A percentile compares a stretch with the other conserved stretches of the same genome.
Evolutionary conservation across 805 yeast genomes (phyloP).

Genomic region (Candida golubevii): DNA sequence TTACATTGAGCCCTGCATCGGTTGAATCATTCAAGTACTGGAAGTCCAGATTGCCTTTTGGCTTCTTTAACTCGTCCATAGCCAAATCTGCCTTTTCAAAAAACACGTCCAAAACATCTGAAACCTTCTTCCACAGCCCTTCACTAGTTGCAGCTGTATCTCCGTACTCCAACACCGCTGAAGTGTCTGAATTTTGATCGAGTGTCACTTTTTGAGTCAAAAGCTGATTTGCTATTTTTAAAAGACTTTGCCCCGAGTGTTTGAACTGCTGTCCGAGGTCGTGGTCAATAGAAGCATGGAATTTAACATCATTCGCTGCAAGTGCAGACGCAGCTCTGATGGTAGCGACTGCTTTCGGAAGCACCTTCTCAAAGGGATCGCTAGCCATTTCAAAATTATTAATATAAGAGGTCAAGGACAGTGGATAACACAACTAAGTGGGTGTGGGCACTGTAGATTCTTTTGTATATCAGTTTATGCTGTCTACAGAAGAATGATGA

Average conservation of each 20-base stretch:
- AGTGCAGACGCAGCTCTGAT: constrained; percentile 59
- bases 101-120: constrained; percentile 60
- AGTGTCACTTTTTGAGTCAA: constrained; percentile 28
- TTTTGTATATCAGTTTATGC: no score
- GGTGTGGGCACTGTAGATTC: no score
- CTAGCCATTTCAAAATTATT: background rate
- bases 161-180: constrained; percentile 27
- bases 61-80: constrained; percentile 41
- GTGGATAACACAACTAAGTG: no score
- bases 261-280: constrained; percentile 38
- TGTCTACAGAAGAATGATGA: no score
- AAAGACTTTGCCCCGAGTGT: constrained; percentile 37
- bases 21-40: constrained; percentile 7
- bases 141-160: constrained; percentile 39
- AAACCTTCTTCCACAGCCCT: constrained; percentile 57
- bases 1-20: constrained; percentile 1
- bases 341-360: constrained; percentile 5
- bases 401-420: no score
- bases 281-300: constrained; percentile 60
- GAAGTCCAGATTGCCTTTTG: constrained; percentile 19
- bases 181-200: constrained; percentile 12
- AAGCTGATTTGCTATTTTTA: constrained; percentile 45
- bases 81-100: constrained; percentile 76
- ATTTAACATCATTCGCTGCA: constrained; percentile 77
- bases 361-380: constrained; percentile 5